Conservation (phyloP, 306 rosid species). For the Glycyrrhiza uralensis region DNA sequence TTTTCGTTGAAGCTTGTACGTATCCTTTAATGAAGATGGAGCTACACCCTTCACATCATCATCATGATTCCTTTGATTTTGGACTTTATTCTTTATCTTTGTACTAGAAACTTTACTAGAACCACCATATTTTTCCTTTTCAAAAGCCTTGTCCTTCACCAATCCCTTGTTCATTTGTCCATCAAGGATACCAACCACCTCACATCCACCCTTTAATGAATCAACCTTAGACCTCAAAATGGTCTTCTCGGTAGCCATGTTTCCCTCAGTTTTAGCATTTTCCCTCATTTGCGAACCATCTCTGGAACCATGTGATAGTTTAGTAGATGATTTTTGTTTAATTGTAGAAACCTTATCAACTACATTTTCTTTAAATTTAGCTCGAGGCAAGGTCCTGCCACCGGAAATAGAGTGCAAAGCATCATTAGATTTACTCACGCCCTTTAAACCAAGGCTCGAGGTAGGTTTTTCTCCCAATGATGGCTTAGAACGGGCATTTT, state of each 20-base stretch:
- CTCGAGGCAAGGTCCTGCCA: background rate
- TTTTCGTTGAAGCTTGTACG: conserved; percentile 3
- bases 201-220: conserved; percentile 12
- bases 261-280: background rate
- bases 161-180: conserved; percentile 20
- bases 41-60: conserved; percentile 28
- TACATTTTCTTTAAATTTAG: conserved; percentile 19
- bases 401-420: background rate
- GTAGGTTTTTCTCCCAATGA: conserved; percentile 34
- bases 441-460: background rate
- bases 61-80: conserved; percentile 4
- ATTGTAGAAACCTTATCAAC: conserved; percentile 13
- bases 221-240: conserved; percentile 26
- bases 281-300: background rate
- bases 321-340: conserved; percentile 30
- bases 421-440: background rate
- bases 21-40: conserved; percentile 18
- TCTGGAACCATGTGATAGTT: background rate
- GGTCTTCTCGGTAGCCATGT: background rate
- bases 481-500: conserved; percentile 31
- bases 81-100: conserved; percentile 10
- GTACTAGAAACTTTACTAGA: conserved; percentile 27
- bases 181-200: conserved; percentile 17
- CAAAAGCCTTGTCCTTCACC: conserved; percentile 34
- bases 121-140: conserved; percentile 42